phyloP scores from a whole-genome alignment of 2,329 filamentous ascomycete genomes.

The Zasmidium citrigriseum region DNA sequence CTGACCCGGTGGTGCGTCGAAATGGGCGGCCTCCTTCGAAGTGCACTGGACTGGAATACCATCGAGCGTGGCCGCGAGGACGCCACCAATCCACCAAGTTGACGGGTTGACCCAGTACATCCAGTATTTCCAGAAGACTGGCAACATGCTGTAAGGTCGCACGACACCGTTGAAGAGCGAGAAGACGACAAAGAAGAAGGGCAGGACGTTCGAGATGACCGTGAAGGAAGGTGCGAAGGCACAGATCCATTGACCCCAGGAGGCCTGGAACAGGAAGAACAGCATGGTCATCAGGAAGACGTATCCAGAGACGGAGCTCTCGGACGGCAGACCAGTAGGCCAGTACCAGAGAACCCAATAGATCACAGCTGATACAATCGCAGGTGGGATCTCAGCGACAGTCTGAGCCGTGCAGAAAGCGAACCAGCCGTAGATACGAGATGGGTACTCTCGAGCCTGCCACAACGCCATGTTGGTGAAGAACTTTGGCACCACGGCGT shows the following conservation, averaged over 20 bases:
- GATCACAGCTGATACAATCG: conserved; percentile 63
- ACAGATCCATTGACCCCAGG: conserved; percentile 82
- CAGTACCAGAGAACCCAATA: conserved; percentile 81
- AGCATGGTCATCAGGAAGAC: conserved; percentile 76
- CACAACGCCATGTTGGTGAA: conserved; percentile 71
- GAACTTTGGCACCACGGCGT: conserved; percentile 76
- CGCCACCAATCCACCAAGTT: conserved; percentile 72
- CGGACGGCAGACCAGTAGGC: conserved; percentile 67
- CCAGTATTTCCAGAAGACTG: conserved; percentile 74
- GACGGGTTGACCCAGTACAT: conserved; percentile 69
- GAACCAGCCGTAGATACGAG: conserved; percentile 74
- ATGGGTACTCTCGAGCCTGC: conserved; percentile 72
- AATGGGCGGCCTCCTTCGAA: conserved; percentile 60
- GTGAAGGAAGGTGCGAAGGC: conserved; percentile 79
- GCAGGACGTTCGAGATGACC: conserved; percentile 73
- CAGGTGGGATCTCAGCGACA: no score
- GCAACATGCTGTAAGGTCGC: conserved; percentile 64
- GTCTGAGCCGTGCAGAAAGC: conserved; percentile 74
- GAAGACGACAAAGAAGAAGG: no score
- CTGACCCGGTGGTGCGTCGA: conserved; percentile 64
- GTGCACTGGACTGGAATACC: conserved; percentile 49
- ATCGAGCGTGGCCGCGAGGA: conserved; percentile 64
- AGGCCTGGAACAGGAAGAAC: conserved; percentile 73
- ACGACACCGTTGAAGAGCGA: conserved; percentile 78
- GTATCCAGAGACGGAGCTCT: conserved; percentile 68